Evolutionary conservation across 495 filamentous ascomycete species (phyloP), one percentile per base, ranked within the genome.

Genomic region (Staphylotrichum tortipilum): DNA sequence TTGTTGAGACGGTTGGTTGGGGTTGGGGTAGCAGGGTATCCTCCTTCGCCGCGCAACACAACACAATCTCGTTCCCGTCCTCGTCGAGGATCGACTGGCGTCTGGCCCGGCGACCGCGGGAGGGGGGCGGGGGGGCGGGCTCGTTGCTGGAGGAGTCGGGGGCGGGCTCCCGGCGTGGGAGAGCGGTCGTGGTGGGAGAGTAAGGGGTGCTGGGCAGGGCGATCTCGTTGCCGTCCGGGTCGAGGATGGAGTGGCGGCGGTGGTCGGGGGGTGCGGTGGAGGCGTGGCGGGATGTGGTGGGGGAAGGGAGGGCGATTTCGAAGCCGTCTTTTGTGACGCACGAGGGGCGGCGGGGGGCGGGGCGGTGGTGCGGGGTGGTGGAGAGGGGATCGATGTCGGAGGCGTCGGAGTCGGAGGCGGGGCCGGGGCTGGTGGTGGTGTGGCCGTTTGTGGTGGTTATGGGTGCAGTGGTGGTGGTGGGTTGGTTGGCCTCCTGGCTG

Each of bases 31-130:
- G 33, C 17, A 28, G 19, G 22, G 47, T 53, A 5, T 31, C 38
- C 14, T 26, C n/a, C 1, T 28, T 19, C 11, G 36, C 17, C 14
- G 14, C 19, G 26, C 26, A 28, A 2, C 26, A 58, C 9, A 73
- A 55, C 10, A 70, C 69, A 19, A 74, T 74, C 59, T 72, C 68
- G 42, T 76, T 72, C 17, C 71, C 71, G 53, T 73, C 64, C 26
- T 72, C 68, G 57, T 73, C 71, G 29, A 69, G 60, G 21, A 72
- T 48, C 8, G 71, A 72, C n/a, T 57, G 41, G 40, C 59, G 53
- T 22, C 53, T 48, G 11, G 48, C 48, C 12, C 35, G 29, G 7
- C 17, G 18, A 15, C 24, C 3, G 30, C 37, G 18, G 22, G 30
- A 24, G 28, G 41, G 5, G 28, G 44, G 29, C 10, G 15, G 10